These are phyloP conservation scores for Paracorniculantispora psalliotae DNA, from an alignment of 2,329 filamentous ascomycete genomes.

Conservation along the genomic window DNA sequence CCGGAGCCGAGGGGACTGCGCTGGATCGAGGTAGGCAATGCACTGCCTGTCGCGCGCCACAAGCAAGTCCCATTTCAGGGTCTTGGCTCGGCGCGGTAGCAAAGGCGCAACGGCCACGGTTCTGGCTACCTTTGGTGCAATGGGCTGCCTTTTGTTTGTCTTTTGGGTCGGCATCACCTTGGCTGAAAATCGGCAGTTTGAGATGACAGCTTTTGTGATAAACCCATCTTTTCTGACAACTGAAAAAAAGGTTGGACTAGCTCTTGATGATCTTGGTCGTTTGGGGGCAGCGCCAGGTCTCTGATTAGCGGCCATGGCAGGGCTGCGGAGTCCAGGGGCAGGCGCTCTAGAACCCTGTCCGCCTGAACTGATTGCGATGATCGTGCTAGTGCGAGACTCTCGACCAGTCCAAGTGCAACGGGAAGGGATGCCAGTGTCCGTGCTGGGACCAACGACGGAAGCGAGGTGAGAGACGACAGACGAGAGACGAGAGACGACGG, in stretches of 20 bases:
- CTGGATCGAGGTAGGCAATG: neutral
- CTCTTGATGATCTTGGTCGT: neutral
- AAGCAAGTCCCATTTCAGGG: neutral
- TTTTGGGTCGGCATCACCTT: neutral
- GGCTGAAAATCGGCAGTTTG: neutral
- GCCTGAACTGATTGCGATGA: neutral
- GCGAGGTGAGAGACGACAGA: no score
- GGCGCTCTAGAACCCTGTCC: neutral
- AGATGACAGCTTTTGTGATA: no score
- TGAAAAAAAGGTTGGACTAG: neutral
- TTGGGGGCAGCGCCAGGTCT: neutral
- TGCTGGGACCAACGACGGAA: neutral
- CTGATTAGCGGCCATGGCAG: neutral
- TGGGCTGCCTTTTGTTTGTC: neutral
- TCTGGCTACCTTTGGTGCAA: no score
- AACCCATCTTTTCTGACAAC: neutral
- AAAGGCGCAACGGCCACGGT: neutral
- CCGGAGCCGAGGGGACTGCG: neutral
- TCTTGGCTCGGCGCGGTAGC: neutral
- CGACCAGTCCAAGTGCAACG: neutral
- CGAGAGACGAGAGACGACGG: no score
- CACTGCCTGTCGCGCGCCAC: neutral
- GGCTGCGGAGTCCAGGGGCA: neutral
- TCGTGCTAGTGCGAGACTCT: neutral
- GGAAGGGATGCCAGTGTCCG: neutral